Evolutionary conservation across 2,329 filamentous ascomycete species (phyloP), one percentile per base, ranked within the genome.

Genomic region (Parastagonospora avenae): DNA sequence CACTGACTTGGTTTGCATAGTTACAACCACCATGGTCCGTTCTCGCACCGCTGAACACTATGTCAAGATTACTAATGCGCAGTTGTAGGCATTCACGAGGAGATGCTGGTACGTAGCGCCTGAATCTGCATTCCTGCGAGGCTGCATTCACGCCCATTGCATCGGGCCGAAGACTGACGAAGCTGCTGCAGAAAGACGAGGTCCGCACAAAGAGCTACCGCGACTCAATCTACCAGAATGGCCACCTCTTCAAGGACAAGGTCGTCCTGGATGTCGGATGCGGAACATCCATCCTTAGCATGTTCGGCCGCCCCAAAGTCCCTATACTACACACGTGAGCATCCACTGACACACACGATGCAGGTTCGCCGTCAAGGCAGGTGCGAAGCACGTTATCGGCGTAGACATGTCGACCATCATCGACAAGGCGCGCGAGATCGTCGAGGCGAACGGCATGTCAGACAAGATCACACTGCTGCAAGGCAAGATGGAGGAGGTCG

Each of bases 361-460:
- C 67, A 97, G 93, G 93, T 99, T 99, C 75, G 94, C 94, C 48
- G 92, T 91, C 55, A 92, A 89, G 79, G 92, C 94, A 55, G 94
- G 94, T 72, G 94, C 94, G 52, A 97, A 96, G 80, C 94, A 99
- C 77, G 94, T 99, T 64, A 96, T 97, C 63, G 94, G 94, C 67
- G 94, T 99, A 50, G 94, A 99, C 77, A 99, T 97, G 93, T 99
- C 94, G 30, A 97, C 93, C 65, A 99, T 99, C 77, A 97, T 99
- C 79, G 91, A 96, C 79, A 99, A 99, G 83, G 94, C 94, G 38
- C 87, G 87, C 70, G 90, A 97, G 81, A 99, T 99, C 62, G 94
- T 97, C 71, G 86, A 86, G 73, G 84, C 83, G 64, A 99, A 99
- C 76, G 92, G 93, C 66, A 86, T 99, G 83, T 84, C 88, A 46